These are phyloP conservation scores for Zymoseptoria passerinii DNA, from an alignment of 2,329 filamentous ascomycete genomes.

Conservation along the genomic window DNA sequence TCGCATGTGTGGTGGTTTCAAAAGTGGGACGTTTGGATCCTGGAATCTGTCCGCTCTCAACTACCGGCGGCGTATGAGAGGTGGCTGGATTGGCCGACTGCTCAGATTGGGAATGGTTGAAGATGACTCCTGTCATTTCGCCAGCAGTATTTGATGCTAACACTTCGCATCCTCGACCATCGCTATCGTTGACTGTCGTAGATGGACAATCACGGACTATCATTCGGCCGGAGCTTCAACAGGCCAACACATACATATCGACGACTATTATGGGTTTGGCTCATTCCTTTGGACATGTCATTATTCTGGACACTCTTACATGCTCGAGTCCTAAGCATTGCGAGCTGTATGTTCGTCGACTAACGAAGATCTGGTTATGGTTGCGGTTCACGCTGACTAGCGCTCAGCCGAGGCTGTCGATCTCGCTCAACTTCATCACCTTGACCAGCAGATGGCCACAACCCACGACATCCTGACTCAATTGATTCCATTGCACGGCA, in stretches of 20 bases:
- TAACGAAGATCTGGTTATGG: too few relatives aligned
- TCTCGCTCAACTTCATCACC: neutral
- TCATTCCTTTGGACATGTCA: too few relatives aligned
- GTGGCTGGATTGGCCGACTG: slow-evolving; percentile 11
- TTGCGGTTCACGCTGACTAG: neutral
- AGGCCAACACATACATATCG: too few relatives aligned
- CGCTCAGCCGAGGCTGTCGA: neutral
- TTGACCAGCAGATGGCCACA: neutral
- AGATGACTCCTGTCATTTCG: neutral
- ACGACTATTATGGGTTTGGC: too few relatives aligned
- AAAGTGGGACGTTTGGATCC: slow-evolving; percentile 10
- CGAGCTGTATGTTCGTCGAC: too few relatives aligned
- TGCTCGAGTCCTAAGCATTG: too few relatives aligned
- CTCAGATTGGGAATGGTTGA: neutral
- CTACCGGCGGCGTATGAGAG: slow-evolving; percentile 1
- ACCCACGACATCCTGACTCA: neutral
- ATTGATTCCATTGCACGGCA: neutral
- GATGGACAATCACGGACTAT: too few relatives aligned
- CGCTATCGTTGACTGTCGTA: neutral
- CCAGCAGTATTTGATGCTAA: too few relatives aligned
- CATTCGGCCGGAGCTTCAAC: too few relatives aligned
- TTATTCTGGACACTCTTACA: too few relatives aligned
- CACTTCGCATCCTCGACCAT: neutral
- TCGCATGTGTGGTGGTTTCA: slow-evolving; percentile 8
- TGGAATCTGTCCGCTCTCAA: slow-evolving; percentile 6